Percentiles rank a stretch among this genome's conserved stretches.
Conservation (phyloP, 441 rosid species). For the Brassica balearica region DNA sequence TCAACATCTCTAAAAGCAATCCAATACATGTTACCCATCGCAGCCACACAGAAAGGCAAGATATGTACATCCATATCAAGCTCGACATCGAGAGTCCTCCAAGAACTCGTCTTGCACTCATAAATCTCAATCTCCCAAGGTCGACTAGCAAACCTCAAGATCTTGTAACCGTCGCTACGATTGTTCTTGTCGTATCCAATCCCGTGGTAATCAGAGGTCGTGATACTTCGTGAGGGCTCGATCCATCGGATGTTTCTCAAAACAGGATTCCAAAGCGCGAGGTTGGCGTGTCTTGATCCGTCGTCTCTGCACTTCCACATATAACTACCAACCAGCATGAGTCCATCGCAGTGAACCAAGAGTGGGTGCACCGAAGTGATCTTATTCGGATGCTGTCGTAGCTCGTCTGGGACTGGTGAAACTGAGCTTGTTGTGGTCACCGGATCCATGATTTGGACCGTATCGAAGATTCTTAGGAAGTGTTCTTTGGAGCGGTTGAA, state of each 20-base stretch:
- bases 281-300: no score
- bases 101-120: no score
- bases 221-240: neutral
- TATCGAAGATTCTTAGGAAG: neutral
- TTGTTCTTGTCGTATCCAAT: neutral
- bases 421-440: neutral
- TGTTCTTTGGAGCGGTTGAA: neutral
- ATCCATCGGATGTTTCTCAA: no score
- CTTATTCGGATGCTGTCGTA: neutral
- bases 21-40: no score
- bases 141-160: neutral
- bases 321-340: neutral
- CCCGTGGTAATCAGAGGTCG: neutral
- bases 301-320: neutral
- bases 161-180: no score
- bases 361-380: neutral
- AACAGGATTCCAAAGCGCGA: no score
- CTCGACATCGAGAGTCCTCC: no score
- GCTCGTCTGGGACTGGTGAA: neutral
- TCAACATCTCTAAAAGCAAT: no score
- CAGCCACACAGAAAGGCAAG: no score
- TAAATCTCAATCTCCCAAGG: no score
- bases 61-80: no score
- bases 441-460: slow-evolving; percentile 12
- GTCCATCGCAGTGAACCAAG: slow-evolving; percentile 6